phyloP scores from a whole-genome alignment of 768 basidiomycete species.

The Kwoniella dejecticola region DNA sequence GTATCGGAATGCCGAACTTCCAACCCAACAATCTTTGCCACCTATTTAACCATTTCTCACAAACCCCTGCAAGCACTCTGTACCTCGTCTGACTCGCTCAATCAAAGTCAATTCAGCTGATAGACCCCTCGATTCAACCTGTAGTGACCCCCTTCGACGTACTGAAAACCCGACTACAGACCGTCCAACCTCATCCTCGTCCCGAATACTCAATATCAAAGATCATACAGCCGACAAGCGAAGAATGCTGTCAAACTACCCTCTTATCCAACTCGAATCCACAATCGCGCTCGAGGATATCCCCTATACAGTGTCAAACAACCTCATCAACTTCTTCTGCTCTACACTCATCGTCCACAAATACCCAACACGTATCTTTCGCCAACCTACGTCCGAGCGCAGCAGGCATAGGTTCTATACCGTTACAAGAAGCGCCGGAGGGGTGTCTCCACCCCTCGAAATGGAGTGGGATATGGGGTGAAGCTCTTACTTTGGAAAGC shows the following conservation, averaged over 20 bases:
- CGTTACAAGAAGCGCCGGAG: conserved; percentile 32
- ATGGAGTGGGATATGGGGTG: conserved; percentile 56
- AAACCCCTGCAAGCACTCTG: no score
- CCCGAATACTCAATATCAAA: neutral
- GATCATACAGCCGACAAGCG: neutral
- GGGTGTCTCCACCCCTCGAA: conserved; percentile 53
- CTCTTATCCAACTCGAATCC: conserved; percentile 24
- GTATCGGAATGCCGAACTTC: conserved; percentile 15
- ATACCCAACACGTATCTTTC: conserved; percentile 19
- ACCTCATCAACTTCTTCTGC: conserved; percentile 15
- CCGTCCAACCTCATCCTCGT: conserved; percentile 58
- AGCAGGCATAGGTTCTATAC: conserved; percentile 5
- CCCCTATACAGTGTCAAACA: conserved; percentile 34
- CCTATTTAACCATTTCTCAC: neutral
- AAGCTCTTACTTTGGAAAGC: conserved; percentile 46
- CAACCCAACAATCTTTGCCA: conserved; percentile 1
- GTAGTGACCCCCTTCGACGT: conserved; percentile 99
- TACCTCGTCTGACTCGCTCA: no score
- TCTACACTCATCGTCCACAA: conserved; percentile 8
- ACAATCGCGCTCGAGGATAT: conserved; percentile 7
- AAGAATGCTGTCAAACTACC: conserved; percentile 53
- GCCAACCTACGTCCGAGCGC: conserved; percentile 24
- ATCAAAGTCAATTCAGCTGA: no score
- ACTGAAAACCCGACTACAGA: conserved; percentile 93
- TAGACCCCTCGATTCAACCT: no score